Evolutionary conservation across 1,284 basidiomycete species (phyloP).

Genomic region (Stereum hirsutum): DNA sequence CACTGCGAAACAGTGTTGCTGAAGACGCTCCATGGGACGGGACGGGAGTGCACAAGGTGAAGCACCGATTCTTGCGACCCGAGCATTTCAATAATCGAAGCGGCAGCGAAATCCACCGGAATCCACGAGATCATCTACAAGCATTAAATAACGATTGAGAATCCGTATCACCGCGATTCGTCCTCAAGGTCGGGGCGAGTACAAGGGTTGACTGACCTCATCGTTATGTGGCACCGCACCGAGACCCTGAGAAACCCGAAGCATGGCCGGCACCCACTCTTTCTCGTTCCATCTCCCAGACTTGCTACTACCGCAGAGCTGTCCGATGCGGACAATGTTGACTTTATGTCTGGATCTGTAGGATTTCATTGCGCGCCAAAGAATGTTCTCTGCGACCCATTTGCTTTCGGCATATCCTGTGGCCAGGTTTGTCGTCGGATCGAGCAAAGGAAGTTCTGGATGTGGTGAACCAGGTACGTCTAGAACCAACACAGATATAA

Average conservation of each 20-base stretch:
- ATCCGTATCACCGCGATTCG: background rate
- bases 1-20: slow-evolving; percentile 11
- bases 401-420: slow-evolving; percentile 30
- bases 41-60: slow-evolving; percentile 19
- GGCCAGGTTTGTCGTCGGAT: slow-evolving; percentile 18
- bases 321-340: slow-evolving; percentile 30
- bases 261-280: slow-evolving; percentile 37
- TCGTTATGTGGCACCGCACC: background rate
- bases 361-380: slow-evolving; percentile 12
- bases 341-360: slow-evolving; percentile 18
- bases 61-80: slow-evolving; percentile 8
- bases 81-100: slow-evolving; percentile 15
- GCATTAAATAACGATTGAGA: background rate
- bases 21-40: slow-evolving; percentile 15
- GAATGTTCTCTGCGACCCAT: slow-evolving; percentile 27
- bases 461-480: background rate
- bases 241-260: slow-evolving; percentile 9
- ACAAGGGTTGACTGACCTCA: background rate
- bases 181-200: background rate
- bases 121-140: slow-evolving; percentile 15
- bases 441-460: background rate
- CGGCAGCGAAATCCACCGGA: slow-evolving; percentile 14
- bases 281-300: slow-evolving; percentile 32
- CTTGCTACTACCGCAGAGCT: slow-evolving; percentile 26
- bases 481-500: background rate